Evolutionary conservation across 768 basidiomycete species (phyloP).

Genomic region (Tylopilus rubrobrunneus): DNA sequence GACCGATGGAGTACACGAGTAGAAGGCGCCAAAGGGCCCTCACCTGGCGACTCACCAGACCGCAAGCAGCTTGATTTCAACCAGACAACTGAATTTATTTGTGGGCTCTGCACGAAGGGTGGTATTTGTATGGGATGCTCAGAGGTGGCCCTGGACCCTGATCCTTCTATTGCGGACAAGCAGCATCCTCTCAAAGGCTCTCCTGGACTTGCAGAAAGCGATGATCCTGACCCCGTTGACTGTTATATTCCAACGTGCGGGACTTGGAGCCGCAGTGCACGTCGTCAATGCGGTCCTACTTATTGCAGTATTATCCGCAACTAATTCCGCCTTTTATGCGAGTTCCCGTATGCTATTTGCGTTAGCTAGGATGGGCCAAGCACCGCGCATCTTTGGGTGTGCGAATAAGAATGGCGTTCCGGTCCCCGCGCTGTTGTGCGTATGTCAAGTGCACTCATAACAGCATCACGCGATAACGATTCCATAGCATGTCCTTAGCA

Average conservation of each 20-base stretch:
- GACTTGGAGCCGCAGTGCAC: slow-evolving; percentile 58
- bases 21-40: slow-evolving; percentile 18
- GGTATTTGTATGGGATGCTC: slow-evolving; percentile 77
- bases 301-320: slow-evolving; percentile 62
- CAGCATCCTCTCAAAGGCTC: slow-evolving; percentile 1
- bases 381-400: slow-evolving; percentile 61
- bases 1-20: slow-evolving; percentile 34
- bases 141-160: slow-evolving; percentile 50
- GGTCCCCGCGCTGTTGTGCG: slow-evolving; percentile 48
- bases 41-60: slow-evolving; percentile 37
- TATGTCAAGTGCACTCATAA: slow-evolving; percentile 17
- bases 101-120: slow-evolving; percentile 69
- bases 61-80: slow-evolving; percentile 43
- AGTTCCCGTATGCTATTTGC: slow-evolving; percentile 58
- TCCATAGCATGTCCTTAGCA: slow-evolving; percentile 42
- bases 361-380: slow-evolving; percentile 62
- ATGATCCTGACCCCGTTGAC: slow-evolving; percentile 48
- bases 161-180: slow-evolving; percentile 27
- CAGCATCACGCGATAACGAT: not conserved
- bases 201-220: slow-evolving; percentile 5
- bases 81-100: slow-evolving; percentile 77
- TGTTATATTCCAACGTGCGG: slow-evolving; percentile 58
- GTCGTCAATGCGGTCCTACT: slow-evolving; percentile 66
- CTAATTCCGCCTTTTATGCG: slow-evolving; percentile 63
- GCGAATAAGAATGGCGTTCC: slow-evolving; percentile 65